These are phyloP conservation scores for Allomyces arbusculus DNA, from an alignment of 192 early-diverging fungal genomes.

Conservation along the genomic window DNA sequence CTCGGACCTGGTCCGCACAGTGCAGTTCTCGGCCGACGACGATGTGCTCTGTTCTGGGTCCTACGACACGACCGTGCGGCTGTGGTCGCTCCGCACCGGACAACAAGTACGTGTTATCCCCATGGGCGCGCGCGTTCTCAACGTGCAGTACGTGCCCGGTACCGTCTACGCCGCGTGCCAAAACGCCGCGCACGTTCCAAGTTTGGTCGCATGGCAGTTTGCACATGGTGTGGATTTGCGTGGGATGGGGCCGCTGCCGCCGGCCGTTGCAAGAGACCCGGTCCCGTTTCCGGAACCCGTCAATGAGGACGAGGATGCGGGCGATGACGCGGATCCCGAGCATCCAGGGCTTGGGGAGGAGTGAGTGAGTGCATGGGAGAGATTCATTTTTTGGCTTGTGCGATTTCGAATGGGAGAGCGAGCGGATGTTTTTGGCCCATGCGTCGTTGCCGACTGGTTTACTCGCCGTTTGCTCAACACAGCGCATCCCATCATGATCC, in stretches of 20 bases:
- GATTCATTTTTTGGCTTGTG: too few species aligned
- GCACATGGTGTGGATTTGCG: background rate
- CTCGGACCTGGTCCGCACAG: background rate
- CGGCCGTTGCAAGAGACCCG: too few species aligned
- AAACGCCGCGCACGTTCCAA: background rate
- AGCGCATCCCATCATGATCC: too few species aligned
- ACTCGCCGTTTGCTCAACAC: too few species aligned
- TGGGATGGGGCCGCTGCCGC: background rate
- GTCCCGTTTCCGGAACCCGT: too few species aligned
- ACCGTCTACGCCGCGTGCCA: background rate
- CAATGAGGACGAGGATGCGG: too few species aligned
- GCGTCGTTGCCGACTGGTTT: too few species aligned
- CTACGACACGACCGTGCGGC: background rate
- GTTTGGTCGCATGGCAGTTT: background rate
- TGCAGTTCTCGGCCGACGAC: background rate
- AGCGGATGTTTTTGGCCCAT: too few species aligned
- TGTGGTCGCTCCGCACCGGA: background rate
- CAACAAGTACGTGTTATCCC: background rate
- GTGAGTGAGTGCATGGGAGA: too few species aligned
- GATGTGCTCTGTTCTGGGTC: background rate
- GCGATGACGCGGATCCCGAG: too few species aligned
- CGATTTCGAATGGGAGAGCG: too few species aligned
- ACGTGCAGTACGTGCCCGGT: background rate
- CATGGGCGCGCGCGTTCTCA: background rate
- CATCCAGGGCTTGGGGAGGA: too few species aligned